Conservation (phyloP, 2,329 filamentous ascomycete species). For the Neobulgaria alba region DNA sequence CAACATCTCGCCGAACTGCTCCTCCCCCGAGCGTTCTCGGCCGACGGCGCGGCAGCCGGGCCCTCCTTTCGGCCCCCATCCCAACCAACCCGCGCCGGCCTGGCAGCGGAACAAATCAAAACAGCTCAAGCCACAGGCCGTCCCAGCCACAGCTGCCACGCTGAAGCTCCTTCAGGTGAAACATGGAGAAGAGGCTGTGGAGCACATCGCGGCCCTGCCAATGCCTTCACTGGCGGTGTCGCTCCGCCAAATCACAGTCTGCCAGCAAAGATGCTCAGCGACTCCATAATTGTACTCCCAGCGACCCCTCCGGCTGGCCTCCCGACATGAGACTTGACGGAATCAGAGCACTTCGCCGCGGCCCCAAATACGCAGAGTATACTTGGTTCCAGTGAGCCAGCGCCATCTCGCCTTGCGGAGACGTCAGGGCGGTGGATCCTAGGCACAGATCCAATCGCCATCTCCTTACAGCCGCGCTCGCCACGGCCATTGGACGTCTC, state of each 20-base stretch:
- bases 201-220: too few relatives aligned
- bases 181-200: too few relatives aligned
- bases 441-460: conserved; percentile 16
- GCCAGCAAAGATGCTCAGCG: conserved; percentile 11
- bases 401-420: conserved; percentile 15
- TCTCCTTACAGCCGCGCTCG: conserved; percentile 10
- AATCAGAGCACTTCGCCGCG: conserved; percentile 4
- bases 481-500: not conserved
- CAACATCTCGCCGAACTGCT: too few relatives aligned
- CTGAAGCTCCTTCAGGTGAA: too few relatives aligned
- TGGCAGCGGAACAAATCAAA: too few relatives aligned
- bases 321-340: conserved; percentile 8
- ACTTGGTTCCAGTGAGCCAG: conserved; percentile 15
- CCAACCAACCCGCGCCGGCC: too few relatives aligned
- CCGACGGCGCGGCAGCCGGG: too few relatives aligned
- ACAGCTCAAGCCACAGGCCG: too few relatives aligned
- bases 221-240: too few relatives aligned
- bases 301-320: conserved; percentile 3
- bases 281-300: conserved; percentile 2
- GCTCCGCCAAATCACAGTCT: conserved; percentile 17
- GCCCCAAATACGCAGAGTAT: conserved; percentile 3
- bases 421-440: conserved; percentile 12
- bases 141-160: too few relatives aligned
- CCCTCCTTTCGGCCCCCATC: too few relatives aligned
- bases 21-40: too few relatives aligned